phyloP scores from a whole-genome alignment of 371 early-diverging fungal species.

The Mucor mucedo region DNA sequence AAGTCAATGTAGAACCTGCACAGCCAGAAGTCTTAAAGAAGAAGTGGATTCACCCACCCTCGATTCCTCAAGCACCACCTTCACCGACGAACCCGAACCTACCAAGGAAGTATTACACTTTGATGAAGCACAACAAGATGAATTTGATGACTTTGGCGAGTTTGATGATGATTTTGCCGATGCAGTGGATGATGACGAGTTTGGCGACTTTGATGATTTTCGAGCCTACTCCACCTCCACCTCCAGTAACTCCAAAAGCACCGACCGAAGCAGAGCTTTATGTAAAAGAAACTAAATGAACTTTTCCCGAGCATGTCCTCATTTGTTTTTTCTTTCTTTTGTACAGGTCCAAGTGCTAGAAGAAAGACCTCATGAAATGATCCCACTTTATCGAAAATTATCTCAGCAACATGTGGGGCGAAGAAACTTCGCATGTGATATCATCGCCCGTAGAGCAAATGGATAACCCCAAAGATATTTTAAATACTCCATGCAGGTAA shows the following conservation, averaged over 20 bases:
- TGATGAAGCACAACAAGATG: background rate
- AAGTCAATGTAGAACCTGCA: background rate
- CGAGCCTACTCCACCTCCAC: conserved; percentile 19
- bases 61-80: background rate
- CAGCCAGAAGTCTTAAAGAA: background rate
- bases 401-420: conserved; percentile 23
- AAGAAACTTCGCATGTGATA: background rate
- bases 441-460: conserved; percentile 5
- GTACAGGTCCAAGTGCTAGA: conserved; percentile 26
- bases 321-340: background rate
- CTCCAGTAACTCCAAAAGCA: conserved; percentile 7
- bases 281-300: conserved; percentile 26
- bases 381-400: conserved; percentile 25
- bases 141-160: background rate
- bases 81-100: background rate
- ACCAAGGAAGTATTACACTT: background rate
- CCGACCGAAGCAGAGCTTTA: conserved; percentile 43
- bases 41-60: background rate
- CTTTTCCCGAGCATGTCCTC: background rate
- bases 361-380: conserved; percentile 17
- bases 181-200: background rate
- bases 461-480: conserved; percentile 12
- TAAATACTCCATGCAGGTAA: conserved; percentile 40
- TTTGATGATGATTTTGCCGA: background rate
- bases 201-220: conserved; percentile 54